Evolutionary conservation across 371 early-diverging fungal genomes (phyloP), one percentile per base, ranked within the genome.

Genomic region (Mucor plumbeus): DNA sequence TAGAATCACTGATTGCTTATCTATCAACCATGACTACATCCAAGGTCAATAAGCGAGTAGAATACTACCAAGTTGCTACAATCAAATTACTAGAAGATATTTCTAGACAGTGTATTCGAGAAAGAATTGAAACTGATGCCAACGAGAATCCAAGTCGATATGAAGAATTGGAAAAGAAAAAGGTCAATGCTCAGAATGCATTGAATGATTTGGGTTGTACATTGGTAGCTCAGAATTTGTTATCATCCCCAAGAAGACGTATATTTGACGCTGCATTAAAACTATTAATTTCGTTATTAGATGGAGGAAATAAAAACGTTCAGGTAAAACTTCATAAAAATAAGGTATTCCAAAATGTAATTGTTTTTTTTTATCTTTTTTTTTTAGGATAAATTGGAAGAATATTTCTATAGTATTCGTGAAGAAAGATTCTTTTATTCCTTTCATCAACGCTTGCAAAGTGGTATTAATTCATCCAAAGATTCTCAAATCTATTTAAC

Each of bases 391-490:
- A 59, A 63, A 53, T 5, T 69, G 11, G 69, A 69, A 38, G 69
- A 59, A 7, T 69, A 69, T 31, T 69, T 69, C 38, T 69, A 64
- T n/a, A 69, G 69, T 41, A 69, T 61, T 55, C 60, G 79, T 43
- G 79, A 87, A 50, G 87, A 87, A 44, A 73, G 85, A 11, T 87
- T 87, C 63, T 87, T 87, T 62, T 84, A 85, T 58, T 85, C 82
- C 26, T 78, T 85, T 33, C 84, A 87, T 65, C 77, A 80, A 33
- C 72, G 79, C 8, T 69, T 87, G 10, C 76, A 80, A 64, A 64
- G 72, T 9, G 74, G 73, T 33, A 80, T 84, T 11, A 64, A 65
- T 36, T 63, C 78, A 13, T 73, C 84, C 10, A 78, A 80, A 31
- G 82, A 87, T n/a, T 69, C 77, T 0, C 79, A 81, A 26, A 62